Percentiles rank a stretch among this genome's conserved stretches.
Conservation (phyloP, 495 filamentous ascomycete species). For the Talaromyces borbonicus region DNA sequence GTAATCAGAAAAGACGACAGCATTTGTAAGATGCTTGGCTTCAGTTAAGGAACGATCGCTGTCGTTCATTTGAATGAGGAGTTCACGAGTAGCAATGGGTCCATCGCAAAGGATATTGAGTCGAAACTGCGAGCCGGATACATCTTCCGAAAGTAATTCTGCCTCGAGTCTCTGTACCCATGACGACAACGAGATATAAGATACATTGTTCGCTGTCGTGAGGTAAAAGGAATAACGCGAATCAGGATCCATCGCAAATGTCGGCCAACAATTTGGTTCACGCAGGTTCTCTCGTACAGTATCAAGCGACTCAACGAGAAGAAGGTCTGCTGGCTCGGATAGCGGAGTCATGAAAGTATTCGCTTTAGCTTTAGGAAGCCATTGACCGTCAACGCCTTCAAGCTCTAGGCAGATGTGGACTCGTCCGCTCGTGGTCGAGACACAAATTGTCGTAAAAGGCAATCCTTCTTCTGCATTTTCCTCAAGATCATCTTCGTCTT, state of each 20-base stretch:
- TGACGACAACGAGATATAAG: conserved; percentile 56
- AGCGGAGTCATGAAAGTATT: conserved; percentile 30
- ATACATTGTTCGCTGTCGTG: conserved; percentile 61
- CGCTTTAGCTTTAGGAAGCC: conserved; percentile 57
- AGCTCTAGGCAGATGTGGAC: conserved; percentile 72
- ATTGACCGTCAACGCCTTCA: conserved; percentile 72
- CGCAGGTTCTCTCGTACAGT: conserved; percentile 44
- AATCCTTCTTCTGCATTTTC: conserved; percentile 52
- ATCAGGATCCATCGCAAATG: conserved; percentile 61
- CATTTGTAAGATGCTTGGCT: conserved; percentile 42
- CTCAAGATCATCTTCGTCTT: conserved; percentile 37
- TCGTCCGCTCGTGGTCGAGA: conserved; percentile 62
- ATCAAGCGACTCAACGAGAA: conserved; percentile 49
- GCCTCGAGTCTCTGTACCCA: conserved; percentile 70
- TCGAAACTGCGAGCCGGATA: conserved; percentile 61
- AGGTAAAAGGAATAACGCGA: conserved; percentile 73
- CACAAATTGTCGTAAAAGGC: conserved; percentile 62
- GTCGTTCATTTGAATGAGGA: conserved; percentile 45
- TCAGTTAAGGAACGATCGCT: conserved; percentile 24
- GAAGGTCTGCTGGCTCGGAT: conserved; percentile 32
- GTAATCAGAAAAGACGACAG: conserved; percentile 58
- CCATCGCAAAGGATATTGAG: conserved; percentile 59
- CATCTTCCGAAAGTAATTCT: conserved; percentile 57
- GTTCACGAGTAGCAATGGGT: conserved; percentile 49
- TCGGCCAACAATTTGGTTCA: conserved; percentile 50